phyloP scores from a whole-genome alignment of 768 basidiomycete genomes.

The Sarcomyxa edulis region DNA sequence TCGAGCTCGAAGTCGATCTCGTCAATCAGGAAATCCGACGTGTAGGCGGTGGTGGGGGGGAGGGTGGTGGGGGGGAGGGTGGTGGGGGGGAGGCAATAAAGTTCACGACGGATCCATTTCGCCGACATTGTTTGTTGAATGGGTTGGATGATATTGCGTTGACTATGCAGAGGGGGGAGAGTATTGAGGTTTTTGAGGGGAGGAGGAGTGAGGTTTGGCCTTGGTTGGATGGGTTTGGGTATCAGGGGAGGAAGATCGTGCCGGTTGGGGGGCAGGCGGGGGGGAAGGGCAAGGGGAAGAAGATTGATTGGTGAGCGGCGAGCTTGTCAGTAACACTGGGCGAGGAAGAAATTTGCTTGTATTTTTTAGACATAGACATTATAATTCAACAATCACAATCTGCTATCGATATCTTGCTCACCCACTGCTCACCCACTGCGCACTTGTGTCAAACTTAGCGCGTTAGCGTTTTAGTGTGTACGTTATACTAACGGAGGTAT shows the following conservation, averaged over 20 bases:
- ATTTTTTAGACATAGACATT: conserved; percentile 2
- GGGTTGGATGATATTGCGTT: conserved; percentile 96
- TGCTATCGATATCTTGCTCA: neutral
- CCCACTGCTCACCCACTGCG: neutral
- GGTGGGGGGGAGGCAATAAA: conserved; percentile 55
- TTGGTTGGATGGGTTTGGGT: conserved; percentile 96
- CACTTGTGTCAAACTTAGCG: neutral
- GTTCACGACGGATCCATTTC: conserved; percentile 87
- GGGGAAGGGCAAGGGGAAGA: conserved; percentile 32
- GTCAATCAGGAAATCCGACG: conserved; percentile 78
- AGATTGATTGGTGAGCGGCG: conserved; percentile 67
- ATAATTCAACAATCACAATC: conserved; percentile 4
- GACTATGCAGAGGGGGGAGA: conserved; percentile 73
- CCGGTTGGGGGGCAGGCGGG: conserved; percentile 41
- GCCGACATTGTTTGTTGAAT: conserved; percentile 89
- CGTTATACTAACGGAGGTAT: too few relatives aligned
- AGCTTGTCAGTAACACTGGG: conserved; percentile 5
- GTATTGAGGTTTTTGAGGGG: conserved; percentile 79
- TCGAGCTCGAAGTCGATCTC: conserved; percentile 80
- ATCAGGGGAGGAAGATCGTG: conserved; percentile 74
- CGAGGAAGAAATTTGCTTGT: neutral
- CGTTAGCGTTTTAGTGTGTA: neutral
- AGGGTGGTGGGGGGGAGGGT: too few relatives aligned
- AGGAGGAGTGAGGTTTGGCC: conserved; percentile 79
- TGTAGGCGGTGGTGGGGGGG: conserved; percentile 61